A percentile compares a stretch with the other conserved stretches of the same genome.
Conservation (phyloP, 73 alveolate species). For the Paramecium octaurelia region DNA sequence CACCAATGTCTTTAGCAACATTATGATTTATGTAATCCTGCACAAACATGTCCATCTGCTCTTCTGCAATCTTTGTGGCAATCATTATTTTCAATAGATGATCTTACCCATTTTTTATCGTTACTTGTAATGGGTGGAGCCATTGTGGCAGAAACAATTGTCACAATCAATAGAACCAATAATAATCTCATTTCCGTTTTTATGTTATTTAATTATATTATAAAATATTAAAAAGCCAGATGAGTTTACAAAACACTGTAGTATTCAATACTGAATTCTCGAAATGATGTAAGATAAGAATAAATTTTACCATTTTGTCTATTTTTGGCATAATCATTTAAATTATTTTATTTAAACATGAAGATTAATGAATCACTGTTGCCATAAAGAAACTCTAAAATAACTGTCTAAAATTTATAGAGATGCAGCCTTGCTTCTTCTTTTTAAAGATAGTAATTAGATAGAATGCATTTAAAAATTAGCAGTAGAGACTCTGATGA, state of each 20-base stretch:
- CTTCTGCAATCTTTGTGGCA: slow-evolving; percentile 4
- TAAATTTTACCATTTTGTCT: not conserved
- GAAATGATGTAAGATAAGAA: not conserved
- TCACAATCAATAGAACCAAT: slow-evolving; percentile 4
- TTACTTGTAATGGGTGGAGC: slow-evolving; percentile 30
- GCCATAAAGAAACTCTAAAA: not conserved
- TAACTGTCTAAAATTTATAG: not conserved
- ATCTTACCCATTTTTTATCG: slow-evolving; percentile 42
- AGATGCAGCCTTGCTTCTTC: not conserved
- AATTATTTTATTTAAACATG: not conserved
- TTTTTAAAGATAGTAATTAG: not conserved
- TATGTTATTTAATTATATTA: not conserved
- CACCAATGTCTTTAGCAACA: slow-evolving; percentile 41
- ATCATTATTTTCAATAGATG: not conserved
- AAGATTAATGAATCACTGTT: not conserved
- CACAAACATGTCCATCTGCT: slow-evolving; percentile 52
- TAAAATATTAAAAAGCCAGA: not conserved
- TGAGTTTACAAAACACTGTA: not conserved
- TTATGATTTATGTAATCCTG: slow-evolving; percentile 50
- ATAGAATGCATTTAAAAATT: not conserved
- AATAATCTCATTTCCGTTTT: slow-evolving; percentile 46
- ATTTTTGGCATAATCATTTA: not conserved
- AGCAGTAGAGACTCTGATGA: not conserved
- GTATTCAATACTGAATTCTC: not conserved
- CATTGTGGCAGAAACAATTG: not conserved